Percentiles rank a stretch among this genome's conserved stretches.
phyloP scores from a whole-genome alignment of 805 yeast species.

The Hanseniaspora pseudoguilliermondii region DNA sequence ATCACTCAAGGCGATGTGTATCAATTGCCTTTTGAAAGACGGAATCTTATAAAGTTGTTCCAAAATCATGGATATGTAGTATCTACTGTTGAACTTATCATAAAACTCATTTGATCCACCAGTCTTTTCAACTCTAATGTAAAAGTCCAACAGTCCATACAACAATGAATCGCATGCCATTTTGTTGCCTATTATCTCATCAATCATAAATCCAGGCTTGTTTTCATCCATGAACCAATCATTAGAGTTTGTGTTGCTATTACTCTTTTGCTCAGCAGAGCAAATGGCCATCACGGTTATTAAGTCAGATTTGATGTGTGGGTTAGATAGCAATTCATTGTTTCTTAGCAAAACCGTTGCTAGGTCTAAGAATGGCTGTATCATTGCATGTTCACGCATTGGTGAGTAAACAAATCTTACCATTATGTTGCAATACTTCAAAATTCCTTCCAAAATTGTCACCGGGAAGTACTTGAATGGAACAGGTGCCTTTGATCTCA shows the following conservation, averaged over 20 bases:
- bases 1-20: slow-evolving; percentile 49
- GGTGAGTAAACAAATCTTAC: slow-evolving; percentile 46
- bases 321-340: slow-evolving; percentile 77
- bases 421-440: slow-evolving; percentile 56
- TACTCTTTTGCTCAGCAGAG: slow-evolving; percentile 35
- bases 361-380: slow-evolving; percentile 53
- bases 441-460: slow-evolving; percentile 66
- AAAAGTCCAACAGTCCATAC: slow-evolving; percentile 75
- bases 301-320: slow-evolving; percentile 77
- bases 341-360: slow-evolving; percentile 65
- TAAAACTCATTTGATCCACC: slow-evolving; percentile 92
- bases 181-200: slow-evolving; percentile 49
- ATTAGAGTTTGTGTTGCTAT: background rate
- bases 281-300: slow-evolving; percentile 75
- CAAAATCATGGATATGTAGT: slow-evolving; percentile 68
- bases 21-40: slow-evolving; percentile 54
- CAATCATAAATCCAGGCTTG: slow-evolving; percentile 58
- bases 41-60: slow-evolving; percentile 74
- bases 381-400: slow-evolving; percentile 39
- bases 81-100: slow-evolving; percentile 87
- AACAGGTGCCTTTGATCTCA: slow-evolving; percentile 50
- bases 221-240: slow-evolving; percentile 16
- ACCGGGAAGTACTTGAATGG: slow-evolving; percentile 84
- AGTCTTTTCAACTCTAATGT: slow-evolving; percentile 89
- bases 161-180: slow-evolving; percentile 53